Evolutionary conservation across 2,329 filamentous ascomycete genomes (phyloP), one percentile per base, ranked within the genome.

Genomic region (Exophiala calicioides): DNA sequence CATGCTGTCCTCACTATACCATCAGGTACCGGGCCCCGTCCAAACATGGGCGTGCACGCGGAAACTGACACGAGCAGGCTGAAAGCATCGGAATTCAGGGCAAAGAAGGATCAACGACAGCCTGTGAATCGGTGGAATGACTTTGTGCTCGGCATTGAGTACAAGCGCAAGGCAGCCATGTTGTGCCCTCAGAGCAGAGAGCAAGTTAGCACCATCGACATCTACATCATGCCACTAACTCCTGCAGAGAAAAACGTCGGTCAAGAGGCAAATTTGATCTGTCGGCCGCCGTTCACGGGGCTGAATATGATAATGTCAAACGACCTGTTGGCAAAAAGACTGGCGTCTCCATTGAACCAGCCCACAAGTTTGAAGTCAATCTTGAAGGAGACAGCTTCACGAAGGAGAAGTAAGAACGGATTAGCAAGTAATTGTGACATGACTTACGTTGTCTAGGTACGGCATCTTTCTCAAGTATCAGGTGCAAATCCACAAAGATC

Each of bases 1-100:
- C 89, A 52, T 98, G 93, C 62, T 98, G 93, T 66, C 90, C 90
- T 33, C 90, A 96, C 62, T 97, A 76, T 55, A 75, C 73, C 9
- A 64, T 76, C 53, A 69, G 72, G 69, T 72, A 49, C 19, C 54
- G n/a, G 24, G n/a, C 7, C 30, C n/a, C 20, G 21, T 36, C 26
- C 31, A 27, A 7, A 27, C 15, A 30, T 32, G 24, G 23, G 44
- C 35, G 26, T 30, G 16, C 34, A 32, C 13, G 26, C 16, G 20
- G 9, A 13, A 15, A 45, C 44, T 51, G 16, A 57, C 27, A 37
- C 48, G 21, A 20, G 7, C 32, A 72, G 70, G 37, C 62, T 76
- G 33, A 66, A 72, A 55, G 70, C 67, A 1, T 58, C 65, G 3
- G 65, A 62, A 20, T 75, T 70, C 57, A 66, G 65, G 47, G 60